Evolutionary conservation across 1,139 yeast genomes (phyloP), one percentile per base, ranked within the genome.

Genomic region (Pichia sp.): DNA sequence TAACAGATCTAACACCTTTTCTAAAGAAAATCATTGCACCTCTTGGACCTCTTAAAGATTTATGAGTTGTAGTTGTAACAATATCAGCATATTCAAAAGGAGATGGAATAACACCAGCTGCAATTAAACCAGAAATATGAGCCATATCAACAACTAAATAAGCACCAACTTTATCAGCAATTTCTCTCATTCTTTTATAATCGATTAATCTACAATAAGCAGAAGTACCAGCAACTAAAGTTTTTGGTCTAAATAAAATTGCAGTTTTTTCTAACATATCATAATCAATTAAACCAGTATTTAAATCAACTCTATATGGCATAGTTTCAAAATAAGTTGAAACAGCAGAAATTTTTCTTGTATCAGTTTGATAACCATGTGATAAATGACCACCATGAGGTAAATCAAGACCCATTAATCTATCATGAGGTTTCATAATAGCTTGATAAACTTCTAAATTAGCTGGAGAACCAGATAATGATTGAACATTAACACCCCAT

Each of bases 1-100:
- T 86, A 60, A 83, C 78, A 46, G 87, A 81, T 73, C 97, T 83
- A 54, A 89, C 85, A 62, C 97, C 97, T 76, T 88, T 87, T 76
- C 97, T 85, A 82, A 86, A 92, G 79, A 92, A 92, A 71, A 92
- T 92, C 92, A 92, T 86, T 52, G 98, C 95, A 68, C 98, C 98
- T 73, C 98, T 86, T 67, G 98, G 98, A 54, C 98, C 98, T 75
- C 98, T 86, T 66, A 92, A 79, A 39, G 97, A 89, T 74, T 92
- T 92, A 79, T 92, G 98, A 53, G 97, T 88, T 52, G 98, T 92
- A 63, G 97, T 92, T 58, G 98, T 92, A 65, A 92, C 98, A 63
- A 92, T 86, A 70, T 92, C 98, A 55, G 97, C 92, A 70, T 86
- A 86, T 67, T 87, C 90, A 71, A 92, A 92, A 53, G 98, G 98